Evolutionary conservation across 2,329 filamentous ascomycete genomes (phyloP).

Genomic region (Talaromyces albobiverticillius): DNA sequence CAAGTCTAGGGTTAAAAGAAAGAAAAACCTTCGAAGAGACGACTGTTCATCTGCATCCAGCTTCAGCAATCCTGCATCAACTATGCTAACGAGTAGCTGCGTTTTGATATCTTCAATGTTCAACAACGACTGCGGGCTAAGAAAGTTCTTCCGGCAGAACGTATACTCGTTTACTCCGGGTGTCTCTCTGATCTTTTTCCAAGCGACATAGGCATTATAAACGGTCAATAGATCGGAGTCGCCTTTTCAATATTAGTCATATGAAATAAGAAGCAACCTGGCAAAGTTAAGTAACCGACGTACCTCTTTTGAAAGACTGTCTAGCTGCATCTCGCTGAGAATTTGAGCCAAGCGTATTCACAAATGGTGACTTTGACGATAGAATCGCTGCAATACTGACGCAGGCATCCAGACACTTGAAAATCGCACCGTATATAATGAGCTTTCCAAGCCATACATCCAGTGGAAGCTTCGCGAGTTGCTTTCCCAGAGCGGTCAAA

Average conservation of each 20-base stretch:
- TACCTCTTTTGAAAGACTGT: constrained; percentile 70
- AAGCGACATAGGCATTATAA: constrained; percentile 89
- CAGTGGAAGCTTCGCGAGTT: constrained; percentile 82
- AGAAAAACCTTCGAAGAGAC: constrained; percentile 60
- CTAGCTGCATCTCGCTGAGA: constrained; percentile 78
- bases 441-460: constrained; percentile 96
- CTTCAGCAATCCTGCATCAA: constrained; percentile 78
- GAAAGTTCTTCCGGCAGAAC: constrained; percentile 92
- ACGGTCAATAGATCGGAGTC: constrained; percentile 90
- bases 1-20: neutral
- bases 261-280: neutral
- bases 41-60: constrained; percentile 71
- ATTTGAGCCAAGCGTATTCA: constrained; percentile 79
- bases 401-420: constrained; percentile 86
- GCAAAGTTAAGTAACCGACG: too few relatives aligned
- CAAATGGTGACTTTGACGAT: constrained; percentile 91
- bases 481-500: constrained; percentile 78
- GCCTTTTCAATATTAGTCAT: constrained; percentile 39
- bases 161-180: constrained; percentile 72
- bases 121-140: constrained; percentile 80
- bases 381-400: constrained; percentile 90
- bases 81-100: constrained; percentile 79
- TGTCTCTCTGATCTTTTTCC: constrained; percentile 77
- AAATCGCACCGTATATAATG: constrained; percentile 79
- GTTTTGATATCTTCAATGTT: constrained; percentile 96